These are phyloP conservation scores for Xerophyta viscosa DNA, from an alignment of 106 monocot species.

Conservation along the genomic window DNA sequence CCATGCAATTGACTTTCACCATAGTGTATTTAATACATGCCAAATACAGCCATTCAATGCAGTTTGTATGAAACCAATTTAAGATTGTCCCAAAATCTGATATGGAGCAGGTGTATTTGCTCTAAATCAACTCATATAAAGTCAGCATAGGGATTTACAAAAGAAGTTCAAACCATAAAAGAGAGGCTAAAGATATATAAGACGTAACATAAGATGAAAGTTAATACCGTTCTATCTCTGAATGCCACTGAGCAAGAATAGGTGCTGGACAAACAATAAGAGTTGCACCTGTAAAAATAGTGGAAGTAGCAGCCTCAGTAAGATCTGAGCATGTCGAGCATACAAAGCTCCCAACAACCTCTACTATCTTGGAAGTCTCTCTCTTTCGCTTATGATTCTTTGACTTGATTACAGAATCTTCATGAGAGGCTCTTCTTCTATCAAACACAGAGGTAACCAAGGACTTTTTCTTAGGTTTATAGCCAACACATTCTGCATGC, in stretches of 20 bases:
- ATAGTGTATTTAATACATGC: no score
- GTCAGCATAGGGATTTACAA: no score
- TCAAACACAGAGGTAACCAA: constrained; percentile 12
- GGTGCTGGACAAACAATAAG: constrained; percentile 88
- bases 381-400: constrained; percentile 19
- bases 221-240: constrained; percentile 90
- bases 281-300: constrained; percentile 53
- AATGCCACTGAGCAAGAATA: constrained; percentile 88
- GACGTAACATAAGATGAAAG: no score
- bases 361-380: constrained; percentile 23
- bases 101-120: no score
- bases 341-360: constrained; percentile 47
- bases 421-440: constrained; percentile 4
- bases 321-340: constrained; percentile 76
- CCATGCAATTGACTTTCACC: no score
- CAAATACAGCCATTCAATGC: no score
- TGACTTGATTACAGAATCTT: constrained; percentile 11
- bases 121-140: no score
- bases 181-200: no score
- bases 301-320: constrained; percentile 49
- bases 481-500: constrained; percentile 94
- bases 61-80: no score
- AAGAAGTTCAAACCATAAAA: no score
- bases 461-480: constrained; percentile 39
- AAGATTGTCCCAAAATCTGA: no score